Evolutionary conservation across 495 filamentous ascomycete genomes (phyloP), one percentile per base, ranked within the genome.

Genomic region (Trichoderma erinaceum): DNA sequence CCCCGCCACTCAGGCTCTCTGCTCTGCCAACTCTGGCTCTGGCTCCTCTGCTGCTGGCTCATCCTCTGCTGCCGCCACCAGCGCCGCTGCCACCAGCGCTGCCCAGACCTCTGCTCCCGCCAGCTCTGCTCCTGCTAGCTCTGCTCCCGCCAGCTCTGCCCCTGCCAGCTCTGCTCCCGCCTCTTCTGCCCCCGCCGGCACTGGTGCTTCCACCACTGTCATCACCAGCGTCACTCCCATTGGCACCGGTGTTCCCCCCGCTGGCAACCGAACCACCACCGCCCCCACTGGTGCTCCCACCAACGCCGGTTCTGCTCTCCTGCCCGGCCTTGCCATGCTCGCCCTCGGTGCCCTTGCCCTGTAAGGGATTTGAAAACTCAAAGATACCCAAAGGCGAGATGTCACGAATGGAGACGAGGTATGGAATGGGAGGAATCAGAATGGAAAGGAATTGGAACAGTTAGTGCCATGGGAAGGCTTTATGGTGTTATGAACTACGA

Each of bases 1-100:
- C 44, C 78, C 78, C 50, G 80, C 78, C 44, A 72, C 73, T 29
- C 65, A 71, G 29, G 35, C 68, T 12, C 77, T 79, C 75, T 81
- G 79, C 73, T 41, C 68, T 18, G 70, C 69, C 32, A 70, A 76
- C 66, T 56, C 69, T 18, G 27, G 46, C 44, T 29, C 65, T 18
- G 41, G 43, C n/a, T 66, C 65, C 15, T 27, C 65, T 48, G 27
- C 25, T 25, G 27, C 65, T 52, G 21, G 23, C 21, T 66, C n/a
- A n/a, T n/a, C 65, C n/a, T 12, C 65, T 46, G 29, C 65, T 23
- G 43, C 65, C 15, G 10, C 12, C 25, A 18, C 65, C 43, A 35
- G 7, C 43, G 8, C 65, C 41, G 27, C 68, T 41, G 41, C 56
- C 12, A 68, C 68, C 16, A n/a, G 68, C 11, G 68, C 69, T 41